Conservation (phyloP, 306 rosid genomes). For the Medicago truncatula region DNA sequence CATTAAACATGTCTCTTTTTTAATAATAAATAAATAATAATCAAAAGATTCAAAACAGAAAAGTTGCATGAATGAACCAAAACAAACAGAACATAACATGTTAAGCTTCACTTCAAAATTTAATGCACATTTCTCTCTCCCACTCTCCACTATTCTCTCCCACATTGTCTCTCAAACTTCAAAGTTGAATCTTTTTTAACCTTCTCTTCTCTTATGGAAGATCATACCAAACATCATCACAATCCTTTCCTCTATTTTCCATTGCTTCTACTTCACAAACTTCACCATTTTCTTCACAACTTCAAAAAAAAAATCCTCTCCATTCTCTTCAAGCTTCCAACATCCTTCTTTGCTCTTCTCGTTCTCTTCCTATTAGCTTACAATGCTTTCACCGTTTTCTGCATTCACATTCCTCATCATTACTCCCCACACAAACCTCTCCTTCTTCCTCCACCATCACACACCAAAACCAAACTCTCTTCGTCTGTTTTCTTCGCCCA, state of each 20-base stretch:
- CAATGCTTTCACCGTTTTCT: slow-evolving; percentile 66
- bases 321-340: slow-evolving; percentile 58
- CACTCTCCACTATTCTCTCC: neutral
- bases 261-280: slow-evolving; percentile 35
- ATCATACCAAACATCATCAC: slow-evolving; percentile 17
- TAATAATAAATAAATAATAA: too few species aligned
- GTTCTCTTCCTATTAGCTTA: slow-evolving; percentile 66
- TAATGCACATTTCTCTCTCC: neutral
- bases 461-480: slow-evolving; percentile 42
- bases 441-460: slow-evolving; percentile 27
- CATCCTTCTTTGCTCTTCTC: slow-evolving; percentile 58
- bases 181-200: slow-evolving; percentile 10
- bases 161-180: neutral
- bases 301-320: slow-evolving; percentile 57
- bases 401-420: slow-evolving; percentile 50
- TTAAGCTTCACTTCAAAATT: slow-evolving; percentile 3
- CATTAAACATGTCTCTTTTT: too few species aligned
- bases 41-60: neutral
- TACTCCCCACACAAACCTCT: slow-evolving; percentile 20
- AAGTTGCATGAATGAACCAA: slow-evolving; percentile 22
- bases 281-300: slow-evolving; percentile 26
- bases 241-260: slow-evolving; percentile 18
- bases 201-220: neutral
- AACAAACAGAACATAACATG: neutral
- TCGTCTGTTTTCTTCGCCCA: slow-evolving; percentile 51